Evolutionary conservation across 2,329 filamentous ascomycete genomes (phyloP).

Genomic region (Trichophyton mentagrophytes): DNA sequence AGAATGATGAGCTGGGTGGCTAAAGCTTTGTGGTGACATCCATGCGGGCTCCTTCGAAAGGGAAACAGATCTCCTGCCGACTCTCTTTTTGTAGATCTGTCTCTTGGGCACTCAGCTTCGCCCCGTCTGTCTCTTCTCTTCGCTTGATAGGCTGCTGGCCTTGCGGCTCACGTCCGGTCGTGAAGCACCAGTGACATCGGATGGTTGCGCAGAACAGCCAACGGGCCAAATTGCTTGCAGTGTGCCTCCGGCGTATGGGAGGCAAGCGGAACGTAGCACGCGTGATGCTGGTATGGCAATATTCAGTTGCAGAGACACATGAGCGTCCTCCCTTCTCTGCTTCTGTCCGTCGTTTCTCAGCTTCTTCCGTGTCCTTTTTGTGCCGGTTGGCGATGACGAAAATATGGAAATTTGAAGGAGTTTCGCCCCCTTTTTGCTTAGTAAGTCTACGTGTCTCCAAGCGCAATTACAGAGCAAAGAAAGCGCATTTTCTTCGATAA

Average conservation of each 20-base stretch:
- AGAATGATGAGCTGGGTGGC: not conserved
- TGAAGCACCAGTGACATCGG: constrained; percentile 4
- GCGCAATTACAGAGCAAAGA: not conserved
- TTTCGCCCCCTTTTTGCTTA: not conserved
- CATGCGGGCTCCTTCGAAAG: constrained; percentile 5
- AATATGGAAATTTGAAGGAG: not conserved
- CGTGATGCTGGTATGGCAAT: not conserved
- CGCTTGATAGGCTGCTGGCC: constrained; percentile 2
- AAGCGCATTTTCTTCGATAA: not conserved
- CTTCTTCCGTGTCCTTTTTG: not conserved
- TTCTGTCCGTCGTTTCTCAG: not conserved
- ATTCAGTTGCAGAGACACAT: not conserved
- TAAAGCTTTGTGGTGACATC: constrained; percentile 6
- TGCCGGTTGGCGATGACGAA: not conserved
- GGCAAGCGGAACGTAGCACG: not conserved
- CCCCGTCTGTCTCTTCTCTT: not conserved
- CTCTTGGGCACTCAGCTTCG: not conserved
- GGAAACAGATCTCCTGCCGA: not conserved
- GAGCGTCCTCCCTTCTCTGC: not conserved
- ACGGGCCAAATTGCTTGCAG: not conserved
- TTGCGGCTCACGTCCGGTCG: constrained; percentile 3
- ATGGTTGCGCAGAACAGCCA: constrained; percentile 2
- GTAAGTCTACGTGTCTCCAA: not conserved
- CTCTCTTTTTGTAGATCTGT: not conserved
- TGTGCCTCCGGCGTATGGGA: not conserved